Conservation (phyloP, 2,329 filamentous ascomycete species). For the Colletotrichum sojae region DNA sequence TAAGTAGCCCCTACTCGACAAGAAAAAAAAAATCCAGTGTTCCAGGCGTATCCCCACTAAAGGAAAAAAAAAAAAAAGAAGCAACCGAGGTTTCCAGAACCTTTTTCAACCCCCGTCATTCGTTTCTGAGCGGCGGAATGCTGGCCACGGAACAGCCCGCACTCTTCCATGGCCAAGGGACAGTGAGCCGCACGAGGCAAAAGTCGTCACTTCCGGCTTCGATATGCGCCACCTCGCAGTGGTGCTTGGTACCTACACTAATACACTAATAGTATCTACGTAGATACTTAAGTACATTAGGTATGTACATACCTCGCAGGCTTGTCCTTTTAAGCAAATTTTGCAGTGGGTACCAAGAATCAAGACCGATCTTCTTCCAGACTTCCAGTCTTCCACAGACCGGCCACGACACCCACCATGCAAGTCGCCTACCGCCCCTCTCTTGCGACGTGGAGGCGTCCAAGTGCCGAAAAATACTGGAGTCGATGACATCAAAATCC, state of each 20-base stretch:
- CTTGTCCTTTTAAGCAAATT: too few species aligned
- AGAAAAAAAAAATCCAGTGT: constrained; percentile 3
- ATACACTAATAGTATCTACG: too few species aligned
- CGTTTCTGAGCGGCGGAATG: background rate
- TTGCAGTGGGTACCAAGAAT: too few species aligned
- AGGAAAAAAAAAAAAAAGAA: background rate
- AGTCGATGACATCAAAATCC: constrained; percentile 38
- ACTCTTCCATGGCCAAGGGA: background rate
- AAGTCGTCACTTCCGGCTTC: background rate
- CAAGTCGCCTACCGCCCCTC: background rate
- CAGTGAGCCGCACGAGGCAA: background rate
- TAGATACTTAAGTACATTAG: too few species aligned
- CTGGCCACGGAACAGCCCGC: constrained; percentile 29
- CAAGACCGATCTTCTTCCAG: too few species aligned
- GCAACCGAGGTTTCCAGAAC: constrained; percentile 32
- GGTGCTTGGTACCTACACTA: too few species aligned
- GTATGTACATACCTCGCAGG: too few species aligned
- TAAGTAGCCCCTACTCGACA: constrained; percentile 20
- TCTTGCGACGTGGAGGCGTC: constrained; percentile 27
- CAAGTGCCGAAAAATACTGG: constrained; percentile 36
- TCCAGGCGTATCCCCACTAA: constrained; percentile 9
- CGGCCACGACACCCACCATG: background rate
- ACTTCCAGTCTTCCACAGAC: too few species aligned
- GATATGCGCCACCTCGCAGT: background rate
- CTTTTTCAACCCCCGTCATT: constrained; percentile 10